Evolutionary conservation across 225 moss, liverwort and hornwort species (phyloP).

Genomic region (Marchantia polymorpha): DNA sequence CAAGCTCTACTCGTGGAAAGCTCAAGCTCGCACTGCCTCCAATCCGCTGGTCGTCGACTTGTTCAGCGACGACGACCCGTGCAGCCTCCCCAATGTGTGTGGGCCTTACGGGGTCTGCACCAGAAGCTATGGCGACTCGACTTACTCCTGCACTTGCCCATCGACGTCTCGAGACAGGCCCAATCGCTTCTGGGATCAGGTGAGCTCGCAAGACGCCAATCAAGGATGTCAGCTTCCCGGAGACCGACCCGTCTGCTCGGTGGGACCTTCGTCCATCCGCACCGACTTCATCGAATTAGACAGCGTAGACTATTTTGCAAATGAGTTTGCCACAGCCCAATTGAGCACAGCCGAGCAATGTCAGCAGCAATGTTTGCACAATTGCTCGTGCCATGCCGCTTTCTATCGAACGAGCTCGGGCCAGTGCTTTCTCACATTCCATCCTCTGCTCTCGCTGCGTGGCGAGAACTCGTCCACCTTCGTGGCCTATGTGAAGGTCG

Average conservation of each 20-base stretch:
- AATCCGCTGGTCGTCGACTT: neutral
- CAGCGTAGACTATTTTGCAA: constrained; percentile 8
- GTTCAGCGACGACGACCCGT: neutral
- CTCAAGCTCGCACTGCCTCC: neutral
- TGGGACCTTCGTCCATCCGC: no score
- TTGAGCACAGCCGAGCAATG: neutral
- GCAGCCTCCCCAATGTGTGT: constrained; percentile 15
- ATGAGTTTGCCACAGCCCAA: neutral
- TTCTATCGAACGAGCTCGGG: constrained; percentile 3
- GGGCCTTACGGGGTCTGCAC: constrained; percentile 10
- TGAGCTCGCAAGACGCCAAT: neutral
- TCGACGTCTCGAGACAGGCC: neutral
- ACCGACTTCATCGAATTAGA: neutral
- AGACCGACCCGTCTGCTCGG: neutral
- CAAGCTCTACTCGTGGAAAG: constrained; percentile 4
- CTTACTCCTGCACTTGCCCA: neutral
- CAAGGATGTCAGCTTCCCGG: constrained; percentile 10
- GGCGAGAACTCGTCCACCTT: constrained; percentile 1
- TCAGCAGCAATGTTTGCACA: neutral
- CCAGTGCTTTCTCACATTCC: neutral
- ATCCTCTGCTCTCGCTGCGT: constrained; percentile 6
- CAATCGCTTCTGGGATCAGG: neutral
- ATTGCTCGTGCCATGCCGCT: constrained; percentile 14
- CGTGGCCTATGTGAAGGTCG: neutral
- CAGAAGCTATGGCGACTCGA: neutral